phyloP scores from a whole-genome alignment of 805 yeast genomes.

The Jamesozyma piceae region DNA sequence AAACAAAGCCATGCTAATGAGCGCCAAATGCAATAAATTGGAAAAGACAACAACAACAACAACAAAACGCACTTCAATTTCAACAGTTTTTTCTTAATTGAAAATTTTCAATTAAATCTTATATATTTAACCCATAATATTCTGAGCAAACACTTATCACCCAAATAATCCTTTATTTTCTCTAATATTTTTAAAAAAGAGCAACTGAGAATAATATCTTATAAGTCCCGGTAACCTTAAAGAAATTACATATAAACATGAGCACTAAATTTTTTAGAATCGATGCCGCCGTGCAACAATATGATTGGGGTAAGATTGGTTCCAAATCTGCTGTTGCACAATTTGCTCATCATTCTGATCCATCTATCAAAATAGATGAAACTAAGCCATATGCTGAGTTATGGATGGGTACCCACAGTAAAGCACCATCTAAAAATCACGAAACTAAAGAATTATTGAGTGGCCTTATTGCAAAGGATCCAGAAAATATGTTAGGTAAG shows the following conservation, averaged over 20 bases:
- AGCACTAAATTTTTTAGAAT: conserved; percentile 32
- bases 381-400: conserved; percentile 87
- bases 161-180: too few species aligned
- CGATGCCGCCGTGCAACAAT: conserved; percentile 59
- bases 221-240: too few species aligned
- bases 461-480: conserved; percentile 52
- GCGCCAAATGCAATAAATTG: too few species aligned
- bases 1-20: too few species aligned
- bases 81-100: too few species aligned
- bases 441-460: conserved; percentile 52
- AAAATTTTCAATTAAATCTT: too few species aligned
- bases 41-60: too few species aligned
- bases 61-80: too few species aligned
- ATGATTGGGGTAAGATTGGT: conserved; percentile 87
- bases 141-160: too few species aligned
- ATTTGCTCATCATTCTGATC: conserved; percentile 66
- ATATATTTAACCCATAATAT: too few species aligned
- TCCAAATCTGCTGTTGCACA: conserved; percentile 79
- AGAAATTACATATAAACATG: conserved; percentile 3
- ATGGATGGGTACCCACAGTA: conserved; percentile 99
- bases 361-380: conserved; percentile 54
- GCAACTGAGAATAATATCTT: too few species aligned
- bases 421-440: conserved; percentile 64
- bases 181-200: too few species aligned
- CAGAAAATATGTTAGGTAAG: conserved; percentile 50